Evolutionary conservation across 106 monocot genomes (phyloP), one percentile per base, ranked within the genome.

Genomic region (Dendrobium catenatum): DNA sequence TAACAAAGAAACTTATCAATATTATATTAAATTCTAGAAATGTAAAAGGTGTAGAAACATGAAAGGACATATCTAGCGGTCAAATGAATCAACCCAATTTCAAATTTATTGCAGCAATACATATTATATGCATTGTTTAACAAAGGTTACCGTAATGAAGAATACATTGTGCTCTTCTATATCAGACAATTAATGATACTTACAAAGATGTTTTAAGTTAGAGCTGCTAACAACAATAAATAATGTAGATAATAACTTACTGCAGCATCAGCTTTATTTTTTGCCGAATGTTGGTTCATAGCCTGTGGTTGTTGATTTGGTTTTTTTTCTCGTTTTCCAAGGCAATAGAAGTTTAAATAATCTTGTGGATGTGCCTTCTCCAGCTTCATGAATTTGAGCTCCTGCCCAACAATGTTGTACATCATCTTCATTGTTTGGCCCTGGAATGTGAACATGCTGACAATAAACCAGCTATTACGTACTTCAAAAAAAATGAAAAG

Each of bases 311-410:
- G 58, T 58, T 58, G 58, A 58, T 58, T 58, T 58, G 58, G 58
- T 24, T 51, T 55, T 58, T 59, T 19, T 86, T 91, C 88, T 31
- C 84, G 86, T 54, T 91, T 91, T 8, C 91, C 91, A 77, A 89
- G 89, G 68, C 91, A 91, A 24, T 89, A 91, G 78, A 91, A 91
- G 56, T 91, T 91, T 6, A 91, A 88, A 70, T 91, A 91, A 85
- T 91, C 85, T 49, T 87, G 80, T 16, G 88, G 91, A 73, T 88
- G 88, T 72, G 74, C 74, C 64, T 81, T 68, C 78, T 67, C 72
- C 31, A 91, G 84, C 46, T 46, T 46, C 46, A 46, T 46, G 46
- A 46, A 46, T 46, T 46, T 46, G 46, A 46, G 6, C 77, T 85
- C 87, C 59, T 56, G 56, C 13, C 82, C 88, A 72, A 91, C 79